phyloP scores from a whole-genome alignment of 345 rosid genomes.

The Lepidium africanum region DNA sequence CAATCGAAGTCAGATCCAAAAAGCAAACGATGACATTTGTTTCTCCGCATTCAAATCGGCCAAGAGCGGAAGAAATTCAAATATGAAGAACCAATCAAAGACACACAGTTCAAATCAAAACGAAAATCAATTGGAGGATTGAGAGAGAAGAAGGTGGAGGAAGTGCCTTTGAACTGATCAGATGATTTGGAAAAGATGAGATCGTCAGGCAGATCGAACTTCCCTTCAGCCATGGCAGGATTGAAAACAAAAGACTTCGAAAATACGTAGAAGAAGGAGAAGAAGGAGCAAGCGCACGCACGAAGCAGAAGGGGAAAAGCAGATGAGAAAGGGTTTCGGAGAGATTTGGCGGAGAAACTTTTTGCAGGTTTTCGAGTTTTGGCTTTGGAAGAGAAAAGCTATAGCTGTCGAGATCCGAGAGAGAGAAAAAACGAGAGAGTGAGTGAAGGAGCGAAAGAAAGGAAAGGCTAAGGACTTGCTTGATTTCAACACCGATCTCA shows the following conservation, averaged over 20 bases:
- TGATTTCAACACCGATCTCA: too few species aligned
- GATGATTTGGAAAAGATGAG: constrained; percentile 53
- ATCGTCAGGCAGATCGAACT: constrained; percentile 84
- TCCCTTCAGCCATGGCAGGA: constrained; percentile 57
- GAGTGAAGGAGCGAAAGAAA: background rate
- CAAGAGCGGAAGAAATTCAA: background rate
- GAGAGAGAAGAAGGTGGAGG: background rate
- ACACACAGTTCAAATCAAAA: background rate
- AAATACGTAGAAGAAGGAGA: background rate
- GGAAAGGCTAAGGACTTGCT: background rate
- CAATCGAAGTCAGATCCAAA: constrained; percentile 17
- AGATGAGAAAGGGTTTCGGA: constrained; percentile 4
- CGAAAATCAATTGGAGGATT: background rate
- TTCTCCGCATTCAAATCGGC: background rate
- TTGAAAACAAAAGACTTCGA: background rate
- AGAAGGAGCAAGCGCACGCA: background rate
- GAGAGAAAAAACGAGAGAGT: background rate
- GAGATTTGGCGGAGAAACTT: constrained; percentile 16
- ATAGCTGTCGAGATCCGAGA: constrained; percentile 15
- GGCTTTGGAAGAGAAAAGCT: constrained; percentile 7
- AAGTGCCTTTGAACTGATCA: constrained; percentile 59
- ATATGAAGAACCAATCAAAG: background rate
- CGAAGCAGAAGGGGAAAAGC: background rate
- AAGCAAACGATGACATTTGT: background rate
- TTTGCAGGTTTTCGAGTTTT: constrained; percentile 25